phyloP scores from a whole-genome alignment of 768 basidiomycete genomes.

The Phaeotremella fagi region DNA sequence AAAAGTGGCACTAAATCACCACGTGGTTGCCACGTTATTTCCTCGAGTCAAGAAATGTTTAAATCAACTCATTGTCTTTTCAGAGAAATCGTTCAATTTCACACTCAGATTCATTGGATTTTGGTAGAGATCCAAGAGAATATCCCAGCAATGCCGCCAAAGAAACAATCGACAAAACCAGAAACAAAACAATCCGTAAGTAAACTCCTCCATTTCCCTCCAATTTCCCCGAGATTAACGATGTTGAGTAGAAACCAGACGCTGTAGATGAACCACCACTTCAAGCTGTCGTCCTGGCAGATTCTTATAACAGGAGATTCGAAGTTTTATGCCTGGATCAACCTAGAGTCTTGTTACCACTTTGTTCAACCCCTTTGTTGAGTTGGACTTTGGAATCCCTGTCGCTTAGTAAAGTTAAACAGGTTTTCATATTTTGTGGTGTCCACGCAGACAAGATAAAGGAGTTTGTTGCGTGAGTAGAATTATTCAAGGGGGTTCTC shows the following conservation, averaged over 20 bases:
- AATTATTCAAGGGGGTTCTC: background rate
- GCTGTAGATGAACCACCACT: conserved; percentile 64
- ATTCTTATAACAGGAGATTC: conserved; percentile 92
- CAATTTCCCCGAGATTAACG: conserved; percentile 1
- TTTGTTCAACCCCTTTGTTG: conserved; percentile 87
- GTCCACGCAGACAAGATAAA: conserved; percentile 85
- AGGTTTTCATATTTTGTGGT: conserved; percentile 90
- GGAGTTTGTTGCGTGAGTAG: conserved; percentile 69
- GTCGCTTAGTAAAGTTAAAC: conserved; percentile 88
- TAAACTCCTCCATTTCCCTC: background rate
- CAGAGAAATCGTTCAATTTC: too few relatives aligned
- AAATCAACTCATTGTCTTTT: too few relatives aligned
- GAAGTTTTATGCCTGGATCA: conserved; percentile 79
- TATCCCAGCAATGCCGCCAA: conserved; percentile 34
- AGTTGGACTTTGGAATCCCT: conserved; percentile 97
- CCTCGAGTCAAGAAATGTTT: too few relatives aligned
- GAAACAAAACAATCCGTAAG: conserved; percentile 25
- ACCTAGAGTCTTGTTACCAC: conserved; percentile 84
- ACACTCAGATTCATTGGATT: too few relatives aligned
- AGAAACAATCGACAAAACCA: conserved; percentile 18
- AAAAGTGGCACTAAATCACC: too few relatives aligned
- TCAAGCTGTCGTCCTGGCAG: conserved; percentile 91
- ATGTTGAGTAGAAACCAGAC: conserved; percentile 29
- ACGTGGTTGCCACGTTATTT: too few relatives aligned
- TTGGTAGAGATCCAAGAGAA: too few relatives aligned